These are phyloP conservation scores for Knufia petricola DNA, from an alignment of 2,329 filamentous ascomycete genomes.

Conservation along the genomic window DNA sequence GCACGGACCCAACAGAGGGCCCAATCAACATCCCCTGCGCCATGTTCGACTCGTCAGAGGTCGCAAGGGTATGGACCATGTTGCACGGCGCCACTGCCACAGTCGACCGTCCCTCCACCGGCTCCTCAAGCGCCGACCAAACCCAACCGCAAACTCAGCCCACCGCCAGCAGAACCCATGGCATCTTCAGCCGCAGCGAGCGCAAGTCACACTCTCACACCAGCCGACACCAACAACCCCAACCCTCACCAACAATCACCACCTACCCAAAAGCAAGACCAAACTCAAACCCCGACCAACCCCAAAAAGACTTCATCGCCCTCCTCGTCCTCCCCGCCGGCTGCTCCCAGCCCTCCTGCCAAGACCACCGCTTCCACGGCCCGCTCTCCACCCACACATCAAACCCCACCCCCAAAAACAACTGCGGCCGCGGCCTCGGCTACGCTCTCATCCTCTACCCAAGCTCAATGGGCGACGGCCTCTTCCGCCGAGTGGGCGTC, in stretches of 20 bases:
- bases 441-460: constrained; percentile 10
- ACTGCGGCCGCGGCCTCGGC: constrained; percentile 7
- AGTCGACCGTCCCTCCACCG: constrained; percentile 1
- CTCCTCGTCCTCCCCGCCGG: constrained; percentile 8
- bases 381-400: neutral
- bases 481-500: constrained; percentile 5
- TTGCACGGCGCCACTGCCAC: constrained; percentile 3
- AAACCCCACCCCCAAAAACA: neutral
- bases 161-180: neutral
- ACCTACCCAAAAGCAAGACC: no score
- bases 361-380: constrained; percentile 3
- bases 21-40: constrained; percentile 7
- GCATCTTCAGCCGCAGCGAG: neutral
- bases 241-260: no score
- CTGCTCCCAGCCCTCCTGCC: constrained; percentile 2
- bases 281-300: no score
- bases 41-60: constrained; percentile 9
- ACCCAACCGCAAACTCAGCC: no score
- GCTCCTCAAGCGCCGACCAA: constrained; percentile 5
- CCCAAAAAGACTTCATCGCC: constrained; percentile 7
- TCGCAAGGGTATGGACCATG: constrained; percentile 8
- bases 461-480: constrained; percentile 7
- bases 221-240: no score
- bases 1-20: neutral
- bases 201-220: neutral